Base-by-base conservation (phyloP, 2,329 filamentous ascomycete species). In the Penicillium sp. region DNA sequence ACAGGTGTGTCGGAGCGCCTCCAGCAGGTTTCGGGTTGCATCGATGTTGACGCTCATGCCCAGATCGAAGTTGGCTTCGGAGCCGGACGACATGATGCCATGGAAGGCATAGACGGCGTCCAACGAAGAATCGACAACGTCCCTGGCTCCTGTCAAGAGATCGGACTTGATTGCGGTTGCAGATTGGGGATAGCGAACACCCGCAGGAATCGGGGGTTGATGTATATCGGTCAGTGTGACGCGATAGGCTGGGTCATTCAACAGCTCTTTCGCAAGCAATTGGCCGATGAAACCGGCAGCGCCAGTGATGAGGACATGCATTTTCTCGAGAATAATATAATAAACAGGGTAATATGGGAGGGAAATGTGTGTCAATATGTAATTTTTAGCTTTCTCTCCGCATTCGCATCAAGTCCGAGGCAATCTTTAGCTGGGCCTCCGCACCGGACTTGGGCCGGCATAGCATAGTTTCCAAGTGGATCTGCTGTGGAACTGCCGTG, bases 51-150 rank as follows among this genome's bases (percentile, higher is more conserved):
- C 84, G 39, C 74, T 76, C 58, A 85, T 76, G 2, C 83, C 84
- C 1, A 85, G 74, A 49, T 83, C 81, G 60, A 82, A 84, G 71
- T 86, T 79, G 40, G 82, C 81, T 71, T 87, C 85, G 16, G 83
- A 82, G 6, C 83, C 84, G 13, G 81, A 81, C 0, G 84, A 87
- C 85, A 88, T 87, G 76, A 87, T 85, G 59, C 85, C 85, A 70
- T 88, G 85, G 69, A 88, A 83, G 63, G 85, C 76, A 72, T 85
- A 87, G 56, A 82, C 77, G 45, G 81, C 80, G 57, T 80, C 75
- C 4, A 84, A 73, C 1, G 79, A 78, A 26, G 74, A 71, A 24
- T 71, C 61, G 34, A 76, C 71, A 5, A 78, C 58, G 13, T 65
- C 60, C 22, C 67, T 65, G 18, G 78, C 76, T 4, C 75, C 74